Percentiles rank a stretch among this genome's conserved stretches.
Conservation (phyloP, 192 early-diverging fungal genomes). For the Backusella tarrabulga region DNA sequence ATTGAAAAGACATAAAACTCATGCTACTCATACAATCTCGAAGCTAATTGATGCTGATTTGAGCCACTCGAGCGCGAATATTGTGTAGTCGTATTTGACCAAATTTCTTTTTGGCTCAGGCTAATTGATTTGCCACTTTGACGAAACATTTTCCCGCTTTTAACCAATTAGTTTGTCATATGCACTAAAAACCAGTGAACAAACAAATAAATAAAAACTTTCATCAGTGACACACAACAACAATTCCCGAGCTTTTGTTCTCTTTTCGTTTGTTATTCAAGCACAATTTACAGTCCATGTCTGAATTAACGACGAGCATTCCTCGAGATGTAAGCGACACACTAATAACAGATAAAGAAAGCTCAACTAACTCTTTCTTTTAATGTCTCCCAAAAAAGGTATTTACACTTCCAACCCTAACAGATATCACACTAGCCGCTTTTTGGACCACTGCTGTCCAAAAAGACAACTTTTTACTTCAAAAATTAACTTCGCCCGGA, state of each 20-base stretch:
- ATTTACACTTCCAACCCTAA: constrained; percentile 54
- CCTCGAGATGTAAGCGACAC: background rate
- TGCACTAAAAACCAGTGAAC: background rate
- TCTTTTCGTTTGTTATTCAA: background rate
- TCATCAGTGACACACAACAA: background rate
- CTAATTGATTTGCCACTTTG: too few relatives aligned
- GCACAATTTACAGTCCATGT: background rate
- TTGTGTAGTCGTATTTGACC: too few relatives aligned
- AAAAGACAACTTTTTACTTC: constrained; percentile 66
- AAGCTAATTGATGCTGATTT: too few relatives aligned
- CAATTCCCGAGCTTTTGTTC: background rate
- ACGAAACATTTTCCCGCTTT: too few relatives aligned
- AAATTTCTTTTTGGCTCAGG: too few relatives aligned
- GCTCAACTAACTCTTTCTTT: too few relatives aligned
- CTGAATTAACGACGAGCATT: background rate
- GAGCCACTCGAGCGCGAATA: too few relatives aligned
- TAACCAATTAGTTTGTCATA: too few relatives aligned
- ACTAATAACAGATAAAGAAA: too few relatives aligned
- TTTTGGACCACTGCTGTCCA: constrained; percentile 68
- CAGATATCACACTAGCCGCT: constrained; percentile 52
- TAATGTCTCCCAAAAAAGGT: background rate
- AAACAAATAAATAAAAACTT: background rate
- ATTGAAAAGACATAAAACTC: too few relatives aligned
- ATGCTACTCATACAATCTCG: too few relatives aligned
- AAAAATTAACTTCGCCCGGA: constrained; percentile 61